phyloP scores from a whole-genome alignment of 257 asterid species.

The Fraxinus quadrangulata region DNA sequence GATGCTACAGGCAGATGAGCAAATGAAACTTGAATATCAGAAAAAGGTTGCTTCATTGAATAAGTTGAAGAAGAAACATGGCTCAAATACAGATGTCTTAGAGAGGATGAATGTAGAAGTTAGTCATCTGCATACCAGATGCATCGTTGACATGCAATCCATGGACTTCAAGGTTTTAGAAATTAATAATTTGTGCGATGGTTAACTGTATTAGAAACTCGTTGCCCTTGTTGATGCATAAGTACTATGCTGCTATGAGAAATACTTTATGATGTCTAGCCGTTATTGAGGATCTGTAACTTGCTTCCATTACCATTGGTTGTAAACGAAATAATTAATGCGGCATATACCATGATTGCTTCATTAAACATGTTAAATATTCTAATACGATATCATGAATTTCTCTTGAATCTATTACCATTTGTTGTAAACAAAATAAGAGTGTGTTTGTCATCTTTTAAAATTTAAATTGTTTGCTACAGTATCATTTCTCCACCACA shows the following conservation, averaged over 20 bases:
- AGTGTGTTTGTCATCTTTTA: too few species aligned
- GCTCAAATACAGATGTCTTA: conserved; percentile 65
- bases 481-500: too few species aligned
- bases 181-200: conserved; percentile 86
- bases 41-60: conserved; percentile 72
- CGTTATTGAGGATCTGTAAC: neutral
- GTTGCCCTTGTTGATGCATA: conserved; percentile 85
- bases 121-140: conserved; percentile 94
- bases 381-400: neutral
- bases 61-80: conserved; percentile 82
- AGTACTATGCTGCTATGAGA: conserved; percentile 33
- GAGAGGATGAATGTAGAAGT: conserved; percentile 96
- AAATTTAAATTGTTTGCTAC: too few species aligned
- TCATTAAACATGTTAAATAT: neutral
- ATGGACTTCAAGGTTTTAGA: conserved; percentile 98
- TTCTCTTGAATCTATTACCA: neutral
- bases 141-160: conserved; percentile 97
- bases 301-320: neutral
- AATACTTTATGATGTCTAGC: conserved; percentile 13
- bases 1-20: conserved; percentile 80
- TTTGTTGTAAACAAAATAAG: neutral
- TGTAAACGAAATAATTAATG: neutral
- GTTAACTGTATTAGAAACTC: conserved; percentile 80
- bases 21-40: conserved; percentile 87
- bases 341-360: neutral